Percentiles rank a stretch among this genome's conserved stretches.
Conservation (phyloP, 164 flowering plant genomes). For the Chloranthus sessilifolius region DNA sequence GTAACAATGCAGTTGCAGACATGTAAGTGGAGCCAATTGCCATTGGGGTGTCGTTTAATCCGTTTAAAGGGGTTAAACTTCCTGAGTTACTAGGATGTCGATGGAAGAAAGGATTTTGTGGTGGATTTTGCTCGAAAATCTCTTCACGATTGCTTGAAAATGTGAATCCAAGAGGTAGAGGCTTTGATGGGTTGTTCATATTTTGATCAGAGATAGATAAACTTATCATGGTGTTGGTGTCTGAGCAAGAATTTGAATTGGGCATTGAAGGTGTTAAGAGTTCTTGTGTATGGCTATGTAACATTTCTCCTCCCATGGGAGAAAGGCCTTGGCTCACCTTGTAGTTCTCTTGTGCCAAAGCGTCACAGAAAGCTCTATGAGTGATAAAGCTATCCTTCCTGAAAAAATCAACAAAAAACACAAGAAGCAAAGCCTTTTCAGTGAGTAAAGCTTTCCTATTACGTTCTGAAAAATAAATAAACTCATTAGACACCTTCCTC, state of each 20-base stretch:
- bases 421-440: no score
- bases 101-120: constrained; percentile 2
- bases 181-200: constrained; percentile 5
- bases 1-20: constrained; percentile 56
- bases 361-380: constrained; percentile 97
- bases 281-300: constrained; percentile 24
- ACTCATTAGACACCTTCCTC: no score
- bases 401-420: constrained; percentile 12
- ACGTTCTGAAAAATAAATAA: no score
- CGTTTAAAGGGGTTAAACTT: background rate
- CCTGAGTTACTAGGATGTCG: background rate
- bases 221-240: constrained; percentile 12
- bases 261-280: constrained; percentile 25
- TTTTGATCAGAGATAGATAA: constrained; percentile 15
- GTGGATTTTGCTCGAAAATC: background rate
- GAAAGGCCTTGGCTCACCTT: constrained; percentile 47
- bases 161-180: constrained; percentile 11
- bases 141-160: constrained; percentile 12
- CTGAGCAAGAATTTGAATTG: background rate
- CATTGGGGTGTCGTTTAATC: constrained; percentile 11
- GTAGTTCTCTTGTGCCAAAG: constrained; percentile 81
- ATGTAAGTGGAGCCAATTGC: constrained; percentile 20
- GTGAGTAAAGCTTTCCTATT: no score
- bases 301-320: constrained; percentile 20
- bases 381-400: constrained; percentile 97